Percentiles rank a stretch among this genome's conserved stretches.
Evolutionary conservation across 768 basidiomycete genomes (phyloP).

Genomic region (Suillus subaureus): DNA sequence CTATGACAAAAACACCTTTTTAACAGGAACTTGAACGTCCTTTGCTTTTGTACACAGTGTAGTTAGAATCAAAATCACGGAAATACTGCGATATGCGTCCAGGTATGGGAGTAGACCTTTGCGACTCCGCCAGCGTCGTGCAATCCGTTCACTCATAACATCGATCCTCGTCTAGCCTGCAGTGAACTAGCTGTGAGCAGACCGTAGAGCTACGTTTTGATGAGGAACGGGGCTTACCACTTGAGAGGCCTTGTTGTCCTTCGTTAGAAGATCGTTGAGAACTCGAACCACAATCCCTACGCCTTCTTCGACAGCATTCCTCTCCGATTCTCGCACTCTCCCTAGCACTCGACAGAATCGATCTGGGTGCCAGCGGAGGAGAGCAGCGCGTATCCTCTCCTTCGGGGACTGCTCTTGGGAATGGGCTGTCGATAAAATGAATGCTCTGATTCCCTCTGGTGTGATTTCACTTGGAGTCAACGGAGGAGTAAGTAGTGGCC

Average conservation of each 20-base stretch:
- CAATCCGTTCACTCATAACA: background rate
- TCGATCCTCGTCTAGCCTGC: slow-evolving; percentile 23
- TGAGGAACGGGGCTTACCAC: slow-evolving; percentile 18
- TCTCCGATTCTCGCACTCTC: slow-evolving; percentile 56
- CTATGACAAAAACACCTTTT: background rate
- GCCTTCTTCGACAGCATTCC: slow-evolving; percentile 54
- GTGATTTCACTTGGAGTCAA: slow-evolving; percentile 50
- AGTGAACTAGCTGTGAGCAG: slow-evolving; percentile 1
- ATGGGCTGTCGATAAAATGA: slow-evolving; percentile 68
- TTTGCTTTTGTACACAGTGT: background rate
- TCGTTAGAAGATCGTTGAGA: slow-evolving; percentile 65
- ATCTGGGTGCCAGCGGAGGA: slow-evolving; percentile 84
- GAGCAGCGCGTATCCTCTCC: slow-evolving; percentile 65
- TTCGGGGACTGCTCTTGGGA: slow-evolving; percentile 59
- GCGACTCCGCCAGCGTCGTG: background rate
- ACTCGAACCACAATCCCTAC: slow-evolving; percentile 68
- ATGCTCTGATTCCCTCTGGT: slow-evolving; percentile 52
- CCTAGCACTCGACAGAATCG: slow-evolving; percentile 61
- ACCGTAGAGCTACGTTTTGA: background rate
- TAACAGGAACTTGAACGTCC: background rate
- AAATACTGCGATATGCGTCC: background rate
- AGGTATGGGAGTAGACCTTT: background rate
- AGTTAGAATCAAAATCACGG: background rate
- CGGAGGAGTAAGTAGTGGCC: slow-evolving; percentile 60
- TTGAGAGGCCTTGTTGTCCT: slow-evolving; percentile 27